phyloP scores from a whole-genome alignment of 2,329 filamentous ascomycete genomes.

The Thermoascus crustaceus region DNA sequence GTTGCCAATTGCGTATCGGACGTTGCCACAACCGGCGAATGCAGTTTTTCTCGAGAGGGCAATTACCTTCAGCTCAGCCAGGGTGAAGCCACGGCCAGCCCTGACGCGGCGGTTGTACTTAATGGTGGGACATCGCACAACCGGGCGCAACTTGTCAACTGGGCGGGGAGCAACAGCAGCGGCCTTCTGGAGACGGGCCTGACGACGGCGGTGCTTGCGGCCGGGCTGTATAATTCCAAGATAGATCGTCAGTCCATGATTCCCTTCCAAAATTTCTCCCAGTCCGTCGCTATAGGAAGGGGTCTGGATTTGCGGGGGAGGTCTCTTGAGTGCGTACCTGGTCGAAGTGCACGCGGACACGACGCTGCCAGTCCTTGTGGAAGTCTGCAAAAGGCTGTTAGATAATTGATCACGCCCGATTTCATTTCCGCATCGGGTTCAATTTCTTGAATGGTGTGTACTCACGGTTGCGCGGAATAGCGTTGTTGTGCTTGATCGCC shows the following conservation, averaged over 20 bases:
- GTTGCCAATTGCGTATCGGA: not conserved
- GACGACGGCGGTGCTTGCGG: constrained; percentile 87
- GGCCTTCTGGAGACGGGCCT: constrained; percentile 89
- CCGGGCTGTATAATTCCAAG: constrained; percentile 60
- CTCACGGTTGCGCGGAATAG: constrained; percentile 92
- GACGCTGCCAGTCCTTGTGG: constrained; percentile 99
- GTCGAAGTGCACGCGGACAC: constrained; percentile 98
- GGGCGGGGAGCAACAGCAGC: constrained; percentile 91
- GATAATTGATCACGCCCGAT: constrained; percentile 9
- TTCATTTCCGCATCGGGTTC: constrained; percentile 13
- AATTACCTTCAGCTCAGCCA: constrained; percentile 93
- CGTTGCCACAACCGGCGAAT: not conserved
- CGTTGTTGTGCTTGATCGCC: constrained; percentile 99
- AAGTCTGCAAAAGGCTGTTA: constrained; percentile 57
- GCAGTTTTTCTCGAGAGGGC: constrained; percentile 12
- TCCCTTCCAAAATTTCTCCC: constrained; percentile 3
- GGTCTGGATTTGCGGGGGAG: constrained; percentile 12
- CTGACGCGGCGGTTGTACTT: constrained; percentile 99
- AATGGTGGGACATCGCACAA: constrained; percentile 95
- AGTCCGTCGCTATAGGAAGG: not conserved
- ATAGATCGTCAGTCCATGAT: constrained; percentile 22
- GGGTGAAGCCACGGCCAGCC: constrained; percentile 93
- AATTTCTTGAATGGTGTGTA: constrained; percentile 15
- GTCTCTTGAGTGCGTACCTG: constrained; percentile 81
- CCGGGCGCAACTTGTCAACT: constrained; percentile 90